Base-by-base conservation (phyloP, 331 rosid species). In the Erythrophleum ivorense region DNA sequence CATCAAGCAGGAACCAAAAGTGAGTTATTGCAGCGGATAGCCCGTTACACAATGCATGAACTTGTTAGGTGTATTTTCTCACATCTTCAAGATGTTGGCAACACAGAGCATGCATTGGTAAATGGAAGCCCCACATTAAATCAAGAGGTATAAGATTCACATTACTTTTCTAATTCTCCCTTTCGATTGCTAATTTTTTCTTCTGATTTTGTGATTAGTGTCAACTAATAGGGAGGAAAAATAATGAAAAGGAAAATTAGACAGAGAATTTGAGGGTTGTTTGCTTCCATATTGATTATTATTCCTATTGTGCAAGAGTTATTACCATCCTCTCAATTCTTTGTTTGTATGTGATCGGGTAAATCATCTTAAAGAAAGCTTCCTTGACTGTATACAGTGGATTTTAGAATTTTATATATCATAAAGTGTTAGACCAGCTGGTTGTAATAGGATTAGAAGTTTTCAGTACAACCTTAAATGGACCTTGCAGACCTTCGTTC, bases 11-110 rank as follows among this genome's bases (percentile, higher is more conserved):
- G 97, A 83, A 69, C 88, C 60, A 95, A 95, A 87, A 88, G 99
- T 49, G 99, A 95, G 88, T 84, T 95, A 83, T 86, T 95, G 94
- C 99, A 95, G 86, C 87, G 96, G 81, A 93, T 93, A 83, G 99
- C 99, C 85, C 97, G 97, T 58, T 90, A 95, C 90, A 91, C 99
- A 66, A 88, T 93, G 91, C 92, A 95, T 75, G 99, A 95, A 85
- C 97, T 95, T 76, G 90, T 93, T 63, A 84, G 99, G 83, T 88
- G 93, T 85, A 95, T 93, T 64, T 95, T 93, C 86, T 91, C 91
- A 59, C 98, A 93, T 84, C 99, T 95, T 78, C 94, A 95, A 81
- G 92, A 95, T 74, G 87, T 95, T 85, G 86, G 80, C 69, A 84
- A 86, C 86, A 85, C 85, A 53, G 91, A 93, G 72, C 76, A 54